Base-by-base conservation (phyloP, 768 basidiomycete species). In the Baorangia bicolor region DNA sequence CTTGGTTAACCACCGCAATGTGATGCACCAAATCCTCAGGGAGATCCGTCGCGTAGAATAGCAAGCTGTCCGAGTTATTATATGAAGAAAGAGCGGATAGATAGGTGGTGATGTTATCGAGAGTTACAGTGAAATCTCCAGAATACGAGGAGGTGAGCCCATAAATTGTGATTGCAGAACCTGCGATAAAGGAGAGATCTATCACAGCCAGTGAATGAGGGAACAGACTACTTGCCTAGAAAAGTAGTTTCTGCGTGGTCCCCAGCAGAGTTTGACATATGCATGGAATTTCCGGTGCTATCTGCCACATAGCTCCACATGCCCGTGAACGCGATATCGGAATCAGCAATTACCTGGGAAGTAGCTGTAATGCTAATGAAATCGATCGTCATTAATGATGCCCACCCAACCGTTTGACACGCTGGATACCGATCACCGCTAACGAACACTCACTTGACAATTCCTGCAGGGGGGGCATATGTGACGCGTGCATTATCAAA, bases 31-130 rank as follows among this genome's bases (percentile, higher is more conserved):
- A 31, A 48, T 69, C 71, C 14, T 80, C 74, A 60, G 89, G 75
- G 42, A 92, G 77, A 18, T 81, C 83, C 20, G 82, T 82, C 37
- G 81, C 77, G 61, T 79, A 85, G 66, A 84, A 92, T 12, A 92
- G 75, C 5, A 90, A 73, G 12, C 83, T 75, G 53, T 80, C 66
- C 43, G 77, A 67, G 28, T 79, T 71, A 35, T 72, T 77, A 64
- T 81, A 86, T 0, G 83, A 82, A 5, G 86, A 81, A 51, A 70
- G 69, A 3, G 79, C 81, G 30, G 80, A 81, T 49, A 83, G 72
- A 3, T 60, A 70, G 31, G 79, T 76, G 34, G 77, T 79, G 21
- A 72, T 68, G 53, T 82, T 76, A 59, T 84, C 82, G 9, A 84
- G 79, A 27, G 67, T 75, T 51, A 88, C 81, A 34, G 82, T 76